Evolutionary conservation across 345 rosid genomes (phyloP), one percentile per base, ranked within the genome.

Genomic region (Populus deltoides): DNA sequence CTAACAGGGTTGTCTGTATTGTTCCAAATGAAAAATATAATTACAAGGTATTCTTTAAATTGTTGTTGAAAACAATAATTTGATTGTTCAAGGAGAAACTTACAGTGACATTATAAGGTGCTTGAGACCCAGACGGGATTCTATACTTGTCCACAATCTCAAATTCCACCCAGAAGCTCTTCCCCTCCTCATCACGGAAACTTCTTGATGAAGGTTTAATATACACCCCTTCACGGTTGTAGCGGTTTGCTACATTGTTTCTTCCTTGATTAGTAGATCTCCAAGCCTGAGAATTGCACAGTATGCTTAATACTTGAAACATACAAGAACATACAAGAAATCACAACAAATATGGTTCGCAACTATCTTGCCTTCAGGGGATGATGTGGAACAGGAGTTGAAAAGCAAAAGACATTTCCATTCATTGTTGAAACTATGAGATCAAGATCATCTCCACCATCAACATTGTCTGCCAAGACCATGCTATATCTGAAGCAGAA

Each of bases 371-470:
- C 99, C 98, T 97, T 97, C 57, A 97, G 93, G 73, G 98, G 98
- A 88, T 97, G 98, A 78, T 97, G 96, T 31, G 97, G 96, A 79
- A 90, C 80, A 73, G 99, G 97, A 25, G 98, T 92, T 6, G 99
- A 97, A 89, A 97, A 97, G 92, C 98, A 97, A 81, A 97, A 94
- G 74, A 97, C 98, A 75, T 97, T 97, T 68, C 99, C 98, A 31
- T 94, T 97, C 99, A 92, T 97, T 67, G 99, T 97, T 69, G 99
- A 86, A 73, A 97, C 98, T 66, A 94, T 80, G 78, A 97, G 98
- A 88, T 97, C 98, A 74, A 97, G 98, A 87, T 97, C 99, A 86
- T 94, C 99, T 71, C 99, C 98, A 77, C 99, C 99, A 66, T 96
- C 99, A 65, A 96, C 95, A 85, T 97, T 97, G 82, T 97, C 99